Evolutionary conservation across 1,284 basidiomycete species (phyloP).

Genomic region (Irpex sp.): DNA sequence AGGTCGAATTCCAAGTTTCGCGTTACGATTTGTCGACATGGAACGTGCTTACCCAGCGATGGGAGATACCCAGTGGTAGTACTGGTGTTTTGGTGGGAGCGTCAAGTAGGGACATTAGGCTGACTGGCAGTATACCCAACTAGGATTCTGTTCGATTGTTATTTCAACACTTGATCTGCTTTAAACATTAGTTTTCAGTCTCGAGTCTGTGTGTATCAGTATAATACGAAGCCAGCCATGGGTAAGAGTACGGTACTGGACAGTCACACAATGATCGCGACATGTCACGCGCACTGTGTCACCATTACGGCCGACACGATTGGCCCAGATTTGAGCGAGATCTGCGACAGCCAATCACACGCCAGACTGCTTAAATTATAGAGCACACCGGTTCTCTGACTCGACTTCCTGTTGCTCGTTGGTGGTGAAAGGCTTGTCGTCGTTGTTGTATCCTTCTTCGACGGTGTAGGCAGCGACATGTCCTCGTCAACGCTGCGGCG

Average conservation of each 20-base stretch:
- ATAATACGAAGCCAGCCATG: conserved; percentile 19
- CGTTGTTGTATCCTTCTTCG: background rate
- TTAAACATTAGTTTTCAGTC: too few relatives aligned
- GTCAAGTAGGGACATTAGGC: conserved; percentile 25
- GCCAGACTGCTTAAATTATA: too few relatives aligned
- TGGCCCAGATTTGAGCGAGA: background rate
- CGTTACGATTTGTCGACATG: conserved; percentile 51
- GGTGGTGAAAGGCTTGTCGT: background rate
- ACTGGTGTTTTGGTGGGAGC: conserved; percentile 27
- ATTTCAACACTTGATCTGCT: too few relatives aligned
- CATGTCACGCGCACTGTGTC: background rate
- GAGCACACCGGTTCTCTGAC: background rate
- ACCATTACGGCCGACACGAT: background rate
- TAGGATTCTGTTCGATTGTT: conserved; percentile 21
- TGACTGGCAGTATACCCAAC: conserved; percentile 30
- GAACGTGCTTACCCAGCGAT: conserved; percentile 25
- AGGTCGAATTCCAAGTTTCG: conserved; percentile 54
- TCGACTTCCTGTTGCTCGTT: background rate
- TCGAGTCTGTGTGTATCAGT: too few relatives aligned
- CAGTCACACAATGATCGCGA: background rate
- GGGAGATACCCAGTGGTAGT: conserved; percentile 22
- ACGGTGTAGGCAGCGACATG: conserved; percentile 7
- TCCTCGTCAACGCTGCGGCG: conserved; percentile 8
- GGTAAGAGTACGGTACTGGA: conserved; percentile 6
- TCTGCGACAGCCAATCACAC: too few relatives aligned